phyloP scores from a whole-genome alignment of 345 rosid species.

The rapeseed (Brassica napus) region Da-Ae NC_063437.1:781001-781500 shows the following conservation, averaged over 20 bases:
- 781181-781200: constrained; percentile 98
- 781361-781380: background rate
- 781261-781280: constrained; percentile 90
- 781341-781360: constrained; percentile 4
- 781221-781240: constrained; percentile 93
- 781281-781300: constrained; percentile 95
- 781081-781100: background rate
- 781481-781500: constrained; percentile 88
- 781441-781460: constrained; percentile 83
- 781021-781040: background rate
- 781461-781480: constrained; percentile 88
- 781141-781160: constrained; percentile 83
- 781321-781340: constrained; percentile 19
- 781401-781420: background rate
- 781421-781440: constrained; percentile 91
- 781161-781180: constrained; percentile 78
- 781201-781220: constrained; percentile 98
- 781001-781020: background rate
- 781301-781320: constrained; percentile 98
- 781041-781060: background rate
- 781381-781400: background rate
- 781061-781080: background rate
- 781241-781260: constrained; percentile 90
- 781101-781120: constrained; percentile 29
- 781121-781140: constrained; percentile 70